Evolutionary conservation across 805 yeast species (phyloP).

Genomic region (Pichia rugopelliculosa): DNA sequence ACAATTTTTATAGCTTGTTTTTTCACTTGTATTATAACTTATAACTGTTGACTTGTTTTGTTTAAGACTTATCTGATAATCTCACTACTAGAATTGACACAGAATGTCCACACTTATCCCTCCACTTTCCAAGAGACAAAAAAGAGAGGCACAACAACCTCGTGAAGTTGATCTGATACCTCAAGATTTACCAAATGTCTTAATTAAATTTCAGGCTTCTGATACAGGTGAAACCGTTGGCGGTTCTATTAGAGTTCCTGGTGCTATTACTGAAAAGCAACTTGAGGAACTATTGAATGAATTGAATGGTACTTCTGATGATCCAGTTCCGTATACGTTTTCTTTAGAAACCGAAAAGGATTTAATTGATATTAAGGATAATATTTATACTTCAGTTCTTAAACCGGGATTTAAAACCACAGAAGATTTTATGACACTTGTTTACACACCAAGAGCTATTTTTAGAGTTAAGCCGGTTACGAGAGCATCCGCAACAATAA

Average conservation of each 20-base stretch:
- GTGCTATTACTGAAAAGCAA: conserved; percentile 75
- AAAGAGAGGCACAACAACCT: conserved; percentile 72
- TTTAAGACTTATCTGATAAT: too few species aligned
- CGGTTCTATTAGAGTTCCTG: conserved; percentile 85
- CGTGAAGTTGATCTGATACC: conserved; percentile 72
- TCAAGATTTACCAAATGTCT: conserved; percentile 74
- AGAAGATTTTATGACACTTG: conserved; percentile 85
- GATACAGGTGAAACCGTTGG: conserved; percentile 87
- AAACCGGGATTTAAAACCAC: conserved; percentile 84
- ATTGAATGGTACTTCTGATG: conserved; percentile 61
- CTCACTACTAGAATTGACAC: background rate
- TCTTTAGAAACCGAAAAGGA: conserved; percentile 50
- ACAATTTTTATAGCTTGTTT: background rate
- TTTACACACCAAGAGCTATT: conserved; percentile 90
- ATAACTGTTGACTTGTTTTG: too few species aligned
- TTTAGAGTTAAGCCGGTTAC: conserved; percentile 91
- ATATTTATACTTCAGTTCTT: conserved; percentile 70
- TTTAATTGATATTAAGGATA: conserved; percentile 67
- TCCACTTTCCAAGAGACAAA: conserved; percentile 87
- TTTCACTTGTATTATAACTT: background rate
- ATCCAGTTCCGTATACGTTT: conserved; percentile 86
- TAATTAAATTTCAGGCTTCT: conserved; percentile 83
- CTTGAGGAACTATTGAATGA: conserved; percentile 83
- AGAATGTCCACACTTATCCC: conserved; percentile 88
- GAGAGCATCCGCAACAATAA: conserved; percentile 82